A percentile compares a stretch with the other conserved stretches of the same genome.
Conservation (phyloP, 164 flowering plant genomes). For the Aristolochia contorta region DNA sequence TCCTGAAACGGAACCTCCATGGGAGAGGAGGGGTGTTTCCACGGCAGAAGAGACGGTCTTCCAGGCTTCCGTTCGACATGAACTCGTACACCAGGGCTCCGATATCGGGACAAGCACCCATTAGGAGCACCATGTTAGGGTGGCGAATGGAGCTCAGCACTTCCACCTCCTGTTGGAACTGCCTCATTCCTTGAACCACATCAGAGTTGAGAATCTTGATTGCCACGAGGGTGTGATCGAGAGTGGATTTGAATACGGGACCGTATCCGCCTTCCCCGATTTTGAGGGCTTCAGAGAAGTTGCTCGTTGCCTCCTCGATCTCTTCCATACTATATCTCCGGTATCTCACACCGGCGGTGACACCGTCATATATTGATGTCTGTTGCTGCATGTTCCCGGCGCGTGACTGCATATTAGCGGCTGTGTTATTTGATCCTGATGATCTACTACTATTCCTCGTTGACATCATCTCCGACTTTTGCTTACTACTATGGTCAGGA, state of each 20-base stretch:
- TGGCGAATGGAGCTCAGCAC: constrained; percentile 53
- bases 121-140: constrained; percentile 57
- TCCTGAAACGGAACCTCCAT: constrained; percentile 45
- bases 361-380: constrained; percentile 13
- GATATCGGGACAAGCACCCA: constrained; percentile 53
- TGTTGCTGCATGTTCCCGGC: no score
- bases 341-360: constrained; percentile 14
- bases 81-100: constrained; percentile 46
- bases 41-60: constrained; percentile 36
- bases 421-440: no score
- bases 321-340: constrained; percentile 51
- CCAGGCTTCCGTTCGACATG: constrained; percentile 64
- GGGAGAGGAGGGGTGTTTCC: constrained; percentile 30
- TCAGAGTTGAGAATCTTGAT: constrained; percentile 60
- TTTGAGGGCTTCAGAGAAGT: constrained; percentile 35
- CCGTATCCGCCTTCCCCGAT: constrained; percentile 94
- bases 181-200: constrained; percentile 48
- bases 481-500: not conserved
- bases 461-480: not conserved
- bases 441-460: not conserved
- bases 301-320: constrained; percentile 51
- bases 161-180: constrained; percentile 73
- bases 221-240: constrained; percentile 61
- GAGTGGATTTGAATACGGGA: constrained; percentile 50
- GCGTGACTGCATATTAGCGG: no score